These are phyloP conservation scores for Heliosperma pusillum DNA, from an alignment of 148 eudicot genomes.

Conservation along the genomic window DNA sequence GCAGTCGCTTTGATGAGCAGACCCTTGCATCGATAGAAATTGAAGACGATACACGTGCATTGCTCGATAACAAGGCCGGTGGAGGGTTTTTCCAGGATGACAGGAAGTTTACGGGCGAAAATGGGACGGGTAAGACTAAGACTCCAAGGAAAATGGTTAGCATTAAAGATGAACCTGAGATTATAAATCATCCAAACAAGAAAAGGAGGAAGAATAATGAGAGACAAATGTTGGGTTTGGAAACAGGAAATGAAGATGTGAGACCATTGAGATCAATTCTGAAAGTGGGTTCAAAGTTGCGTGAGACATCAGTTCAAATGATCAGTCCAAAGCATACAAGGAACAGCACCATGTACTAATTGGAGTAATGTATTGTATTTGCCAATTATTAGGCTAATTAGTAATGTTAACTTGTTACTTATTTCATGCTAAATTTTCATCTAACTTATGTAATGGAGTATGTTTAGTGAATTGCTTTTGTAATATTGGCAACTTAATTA, in stretches of 20 bases:
- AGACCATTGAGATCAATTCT: constrained; percentile 54
- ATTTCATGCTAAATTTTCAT: neutral
- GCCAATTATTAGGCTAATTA: neutral
- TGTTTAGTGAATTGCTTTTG: neutral
- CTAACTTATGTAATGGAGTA: neutral
- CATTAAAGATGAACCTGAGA: constrained; percentile 46
- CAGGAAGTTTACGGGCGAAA: constrained; percentile 3
- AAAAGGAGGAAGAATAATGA: constrained; percentile 33
- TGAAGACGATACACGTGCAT: constrained; percentile 20
- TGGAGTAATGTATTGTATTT: neutral
- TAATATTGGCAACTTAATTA: neutral
- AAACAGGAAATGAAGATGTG: constrained; percentile 18
- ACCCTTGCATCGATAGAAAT: constrained; percentile 12
- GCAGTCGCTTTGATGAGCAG: constrained; percentile 2
- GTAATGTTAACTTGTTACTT: too few species aligned
- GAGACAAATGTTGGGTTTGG: constrained; percentile 1
- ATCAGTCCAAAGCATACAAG: neutral
- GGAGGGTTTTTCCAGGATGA: neutral
- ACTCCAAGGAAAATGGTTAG: constrained; percentile 48
- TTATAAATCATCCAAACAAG: constrained; percentile 23
- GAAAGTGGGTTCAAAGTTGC: constrained; percentile 40
- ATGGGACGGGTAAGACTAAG: neutral
- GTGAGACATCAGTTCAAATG: neutral
- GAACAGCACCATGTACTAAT: constrained; percentile 6
- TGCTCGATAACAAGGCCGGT: constrained; percentile 15